These are phyloP conservation scores for Coelastrella sp. DNA, from an alignment of 139 green algal species.

Conservation along the genomic window DNA sequence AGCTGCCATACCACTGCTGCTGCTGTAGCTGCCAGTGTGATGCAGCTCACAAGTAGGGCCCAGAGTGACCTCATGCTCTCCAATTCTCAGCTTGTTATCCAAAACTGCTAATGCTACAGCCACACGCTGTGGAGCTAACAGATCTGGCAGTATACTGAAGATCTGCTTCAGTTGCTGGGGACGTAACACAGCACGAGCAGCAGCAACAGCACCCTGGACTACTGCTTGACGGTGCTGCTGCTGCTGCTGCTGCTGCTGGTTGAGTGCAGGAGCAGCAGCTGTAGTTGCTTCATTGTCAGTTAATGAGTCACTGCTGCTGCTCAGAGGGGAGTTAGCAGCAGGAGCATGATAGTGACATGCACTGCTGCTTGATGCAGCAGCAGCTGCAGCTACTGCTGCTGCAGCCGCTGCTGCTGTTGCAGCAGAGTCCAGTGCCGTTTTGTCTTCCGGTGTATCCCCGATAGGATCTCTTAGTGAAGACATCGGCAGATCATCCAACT, in stretches of 20 bases:
- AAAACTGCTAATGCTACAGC: conserved; percentile 24
- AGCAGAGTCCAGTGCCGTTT: not conserved
- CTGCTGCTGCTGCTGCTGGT: not conserved
- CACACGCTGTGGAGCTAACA: conserved; percentile 10
- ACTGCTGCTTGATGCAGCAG: not conserved
- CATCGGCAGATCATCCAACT: not conserved
- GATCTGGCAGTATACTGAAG: not conserved
- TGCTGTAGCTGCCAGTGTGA: not conserved
- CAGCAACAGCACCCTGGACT: not conserved
- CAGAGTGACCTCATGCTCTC: conserved; percentile 28
- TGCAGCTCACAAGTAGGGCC: conserved; percentile 9
- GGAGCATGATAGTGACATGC: not conserved
- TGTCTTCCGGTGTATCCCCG: not conserved
- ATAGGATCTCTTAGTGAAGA: not conserved
- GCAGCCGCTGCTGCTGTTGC: conserved; percentile 12
- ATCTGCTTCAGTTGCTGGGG: not conserved
- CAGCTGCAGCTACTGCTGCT: conserved; percentile 16
- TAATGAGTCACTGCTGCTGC: not conserved
- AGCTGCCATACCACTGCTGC: not conserved
- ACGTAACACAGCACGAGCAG: conserved; percentile 3
- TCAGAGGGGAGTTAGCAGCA: too few species aligned
- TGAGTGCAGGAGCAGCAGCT: not conserved
- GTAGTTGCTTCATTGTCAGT: not conserved
- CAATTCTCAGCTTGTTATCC: not conserved
- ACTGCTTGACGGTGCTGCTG: not conserved